These are phyloP conservation scores for Helminthosporium solani DNA, from an alignment of 2,329 filamentous ascomycete species.

Conservation along the genomic window DNA sequence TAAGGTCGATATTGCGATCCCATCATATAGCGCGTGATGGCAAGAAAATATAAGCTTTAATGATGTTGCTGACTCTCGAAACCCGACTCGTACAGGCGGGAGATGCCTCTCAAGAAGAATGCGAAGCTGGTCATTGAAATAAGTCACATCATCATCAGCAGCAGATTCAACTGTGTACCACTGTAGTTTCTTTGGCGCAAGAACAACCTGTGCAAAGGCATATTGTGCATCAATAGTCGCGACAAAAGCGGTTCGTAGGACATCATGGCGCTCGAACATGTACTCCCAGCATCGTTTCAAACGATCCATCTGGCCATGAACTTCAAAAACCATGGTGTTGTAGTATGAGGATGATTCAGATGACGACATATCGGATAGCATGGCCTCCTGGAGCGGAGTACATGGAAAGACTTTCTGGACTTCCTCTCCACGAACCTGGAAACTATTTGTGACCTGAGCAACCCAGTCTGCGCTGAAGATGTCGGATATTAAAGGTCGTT, in stretches of 20 bases:
- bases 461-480: constrained; percentile 18
- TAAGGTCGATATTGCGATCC: constrained; percentile 69
- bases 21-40: constrained; percentile 88
- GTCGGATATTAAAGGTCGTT: constrained; percentile 1
- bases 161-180: constrained; percentile 40
- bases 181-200: constrained; percentile 50
- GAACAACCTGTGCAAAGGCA: constrained; percentile 72
- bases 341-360: constrained; percentile 59
- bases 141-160: constrained; percentile 41
- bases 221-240: constrained; percentile 60
- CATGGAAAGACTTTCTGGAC: constrained; percentile 70
- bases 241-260: constrained; percentile 75
- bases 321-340: constrained; percentile 68
- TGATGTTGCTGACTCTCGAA: constrained; percentile 18
- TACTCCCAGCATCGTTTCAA: constrained; percentile 63
- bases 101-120: constrained; percentile 42
- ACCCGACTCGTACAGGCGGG: constrained; percentile 42
- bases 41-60: constrained; percentile 53
- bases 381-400: constrained; percentile 83
- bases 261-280: constrained; percentile 68
- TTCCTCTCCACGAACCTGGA: constrained; percentile 17
- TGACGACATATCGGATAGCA: constrained; percentile 64
- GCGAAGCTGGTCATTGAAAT: constrained; percentile 50
- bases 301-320: constrained; percentile 52
- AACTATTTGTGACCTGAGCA: constrained; percentile 15